phyloP scores from a whole-genome alignment of 2,329 filamentous ascomycete genomes.

The Thielaviopsis populi region DNA sequence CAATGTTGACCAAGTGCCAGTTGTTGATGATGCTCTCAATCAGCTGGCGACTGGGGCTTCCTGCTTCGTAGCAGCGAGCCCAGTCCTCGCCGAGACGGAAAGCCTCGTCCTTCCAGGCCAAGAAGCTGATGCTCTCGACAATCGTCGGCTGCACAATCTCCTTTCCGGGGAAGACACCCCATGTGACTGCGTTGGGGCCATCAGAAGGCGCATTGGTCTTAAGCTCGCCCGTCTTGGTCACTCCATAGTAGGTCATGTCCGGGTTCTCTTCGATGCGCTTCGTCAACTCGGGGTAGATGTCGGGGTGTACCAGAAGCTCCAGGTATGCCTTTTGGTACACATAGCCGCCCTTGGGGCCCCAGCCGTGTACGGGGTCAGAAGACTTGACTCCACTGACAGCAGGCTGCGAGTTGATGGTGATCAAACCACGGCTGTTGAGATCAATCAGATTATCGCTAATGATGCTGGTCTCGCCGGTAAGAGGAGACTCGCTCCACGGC shows the following conservation, averaged over 20 bases:
- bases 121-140: conserved; percentile 91
- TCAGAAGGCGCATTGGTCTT: conserved; percentile 73
- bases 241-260: conserved; percentile 86
- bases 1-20: conserved; percentile 92
- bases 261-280: conserved; percentile 60
- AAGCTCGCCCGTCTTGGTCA: conserved; percentile 68
- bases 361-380: conserved; percentile 72
- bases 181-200: conserved; percentile 94
- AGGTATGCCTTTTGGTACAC: conserved; percentile 98
- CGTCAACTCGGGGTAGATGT: conserved; percentile 62
- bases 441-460: conserved; percentile 65
- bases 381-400: conserved; percentile 86
- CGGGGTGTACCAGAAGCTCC: conserved; percentile 73
- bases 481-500: conserved; percentile 86
- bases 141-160: conserved; percentile 99
- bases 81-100: conserved; percentile 86
- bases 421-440: conserved; percentile 70
- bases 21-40: conserved; percentile 73
- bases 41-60: conserved; percentile 60
- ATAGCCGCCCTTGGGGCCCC: conserved; percentile 89
- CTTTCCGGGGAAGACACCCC: conserved; percentile 97
- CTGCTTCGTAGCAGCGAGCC: conserved; percentile 74
- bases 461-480: conserved; percentile 64
- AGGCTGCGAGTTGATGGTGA: conserved; percentile 96
- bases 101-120: conserved; percentile 97